Evolutionary conservation across 23 red algal genomes (phyloP).

Genomic region (Pyropia haitanensis): DNA sequence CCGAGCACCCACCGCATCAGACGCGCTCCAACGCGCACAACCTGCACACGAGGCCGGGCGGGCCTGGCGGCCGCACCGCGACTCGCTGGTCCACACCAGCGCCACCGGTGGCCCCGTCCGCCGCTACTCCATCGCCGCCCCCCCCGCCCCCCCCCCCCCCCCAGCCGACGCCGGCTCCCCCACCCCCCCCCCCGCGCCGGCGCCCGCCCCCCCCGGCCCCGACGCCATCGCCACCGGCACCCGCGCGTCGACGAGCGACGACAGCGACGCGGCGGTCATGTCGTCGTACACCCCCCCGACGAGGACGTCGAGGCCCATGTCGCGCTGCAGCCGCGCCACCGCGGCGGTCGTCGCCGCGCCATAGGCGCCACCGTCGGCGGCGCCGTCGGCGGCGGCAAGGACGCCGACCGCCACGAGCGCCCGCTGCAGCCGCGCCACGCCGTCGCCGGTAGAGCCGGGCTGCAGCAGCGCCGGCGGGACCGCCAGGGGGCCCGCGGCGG

Average conservation of each 20-base stretch:
- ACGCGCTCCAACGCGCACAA: too few species aligned
- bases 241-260: conserved; percentile 25
- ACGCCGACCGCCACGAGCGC: conserved; percentile 34
- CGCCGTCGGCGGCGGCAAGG: conserved; percentile 23
- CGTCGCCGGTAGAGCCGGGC: conserved; percentile 11
- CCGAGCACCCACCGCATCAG: too few species aligned
- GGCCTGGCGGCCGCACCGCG: too few species aligned
- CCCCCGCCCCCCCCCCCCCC: too few species aligned
- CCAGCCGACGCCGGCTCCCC: too few species aligned
- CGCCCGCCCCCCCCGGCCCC: neutral
- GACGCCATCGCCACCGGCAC: neutral
- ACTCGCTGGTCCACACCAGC: too few species aligned
- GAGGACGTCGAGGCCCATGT: conserved; percentile 11
- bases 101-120: too few species aligned
- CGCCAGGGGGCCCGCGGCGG: too few species aligned
- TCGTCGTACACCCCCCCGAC: conserved; percentile 54
- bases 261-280: conserved; percentile 29
- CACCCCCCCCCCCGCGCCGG: neutral
- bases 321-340: conserved; percentile 41
- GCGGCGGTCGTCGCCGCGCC: conserved; percentile 29
- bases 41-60: too few species aligned
- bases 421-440: conserved; percentile 39
- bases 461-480: conserved; percentile 28
- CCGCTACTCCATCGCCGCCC: too few species aligned
- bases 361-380: conserved; percentile 14